These are phyloP conservation scores for Groenewaldozyma sp. DNA, from an alignment of 1,139 yeast species.

Conservation along the genomic window DNA sequence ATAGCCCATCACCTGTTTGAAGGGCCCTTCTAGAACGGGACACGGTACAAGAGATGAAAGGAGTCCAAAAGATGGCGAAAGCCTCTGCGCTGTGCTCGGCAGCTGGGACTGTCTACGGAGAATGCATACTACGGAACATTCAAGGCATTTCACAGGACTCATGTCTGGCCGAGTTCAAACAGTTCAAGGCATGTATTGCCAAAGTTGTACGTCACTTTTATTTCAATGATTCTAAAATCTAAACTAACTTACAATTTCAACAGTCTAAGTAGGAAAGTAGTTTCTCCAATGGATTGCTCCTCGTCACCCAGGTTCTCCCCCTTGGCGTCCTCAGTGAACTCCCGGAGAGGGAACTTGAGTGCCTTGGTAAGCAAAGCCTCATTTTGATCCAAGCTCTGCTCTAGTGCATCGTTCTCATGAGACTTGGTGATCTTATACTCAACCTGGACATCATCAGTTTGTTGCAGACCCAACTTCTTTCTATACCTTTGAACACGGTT, in stretches of 20 bases:
- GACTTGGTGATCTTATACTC: constrained; percentile 56
- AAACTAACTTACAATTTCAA: constrained; percentile 42
- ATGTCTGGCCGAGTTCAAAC: constrained; percentile 39
- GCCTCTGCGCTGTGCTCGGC: constrained; percentile 6
- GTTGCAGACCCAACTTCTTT: constrained; percentile 90
- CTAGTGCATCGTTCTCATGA: constrained; percentile 54
- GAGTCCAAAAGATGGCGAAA: constrained; percentile 4
- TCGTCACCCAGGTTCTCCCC: constrained; percentile 65
- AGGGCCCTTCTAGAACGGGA: no score
- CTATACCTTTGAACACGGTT: constrained; percentile 97
- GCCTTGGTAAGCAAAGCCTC: constrained; percentile 64
- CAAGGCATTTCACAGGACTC: constrained; percentile 39
- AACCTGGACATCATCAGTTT: constrained; percentile 90
- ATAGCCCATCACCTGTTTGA: no score
- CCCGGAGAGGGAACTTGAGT: constrained; percentile 46
- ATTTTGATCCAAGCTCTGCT: constrained; percentile 54
- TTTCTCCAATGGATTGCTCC: constrained; percentile 82
- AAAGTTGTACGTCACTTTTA: constrained; percentile 24
- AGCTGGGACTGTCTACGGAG: constrained; percentile 39
- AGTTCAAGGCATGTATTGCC: constrained; percentile 49
- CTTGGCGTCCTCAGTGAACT: constrained; percentile 15
- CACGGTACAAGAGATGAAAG: neutral
- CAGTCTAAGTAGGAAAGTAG: constrained; percentile 71
- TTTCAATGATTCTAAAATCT: neutral
- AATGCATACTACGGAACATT: constrained; percentile 50